Base-by-base conservation (phyloP, 768 basidiomycete genomes). In the Collybiopsis confluens region DNA sequence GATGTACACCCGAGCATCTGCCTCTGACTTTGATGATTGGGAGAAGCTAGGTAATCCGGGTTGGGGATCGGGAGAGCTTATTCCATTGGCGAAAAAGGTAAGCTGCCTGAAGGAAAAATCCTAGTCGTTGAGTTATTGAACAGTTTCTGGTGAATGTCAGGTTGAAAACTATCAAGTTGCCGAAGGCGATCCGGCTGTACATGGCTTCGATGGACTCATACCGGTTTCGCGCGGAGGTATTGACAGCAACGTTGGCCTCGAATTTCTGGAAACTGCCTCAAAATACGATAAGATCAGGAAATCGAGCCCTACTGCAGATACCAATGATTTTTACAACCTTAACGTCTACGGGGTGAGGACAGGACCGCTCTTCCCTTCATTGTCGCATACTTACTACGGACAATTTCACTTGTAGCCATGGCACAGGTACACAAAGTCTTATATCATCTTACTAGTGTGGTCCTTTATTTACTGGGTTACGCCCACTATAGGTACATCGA, bases 11-110 rank as follows among this genome's bases (percentile, higher is more conserved):
- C 72, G 78, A 13, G 68, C 73, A 10, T 57, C 72, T 1, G 71
- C 72, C 2, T 76, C 75, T 0, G 78, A 80, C 54, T 79, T 72
- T 23, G 74, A 79, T 41, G 75, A 73, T 45, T 79, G 77, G 78
- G 69, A 72, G 51, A 64, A 3, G 60, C 61, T 16, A 60, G 68
- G 66, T 10, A 77, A 78, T 54, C 41, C 63, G 0, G 78, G 77
- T 2, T 80, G 78, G 78, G 64, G 72, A 15, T 73, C 72, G 4
- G 54, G 66, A 8, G 69, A 73, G n/a, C 62, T 80, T 0, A 65
- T 79, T 18, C 79, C 78, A 2, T 59, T 77, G 1, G 56, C 76
- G 15, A 69, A 58, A 53, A 79, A 78, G 72, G 78, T 73, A n/a
- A n/a, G n/a, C n/a, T n/a, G n/a, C n/a, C n/a, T n/a, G n/a, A n/a